Conservation (phyloP, 306 rosid genomes). For the Parietaria judaica region DNA sequence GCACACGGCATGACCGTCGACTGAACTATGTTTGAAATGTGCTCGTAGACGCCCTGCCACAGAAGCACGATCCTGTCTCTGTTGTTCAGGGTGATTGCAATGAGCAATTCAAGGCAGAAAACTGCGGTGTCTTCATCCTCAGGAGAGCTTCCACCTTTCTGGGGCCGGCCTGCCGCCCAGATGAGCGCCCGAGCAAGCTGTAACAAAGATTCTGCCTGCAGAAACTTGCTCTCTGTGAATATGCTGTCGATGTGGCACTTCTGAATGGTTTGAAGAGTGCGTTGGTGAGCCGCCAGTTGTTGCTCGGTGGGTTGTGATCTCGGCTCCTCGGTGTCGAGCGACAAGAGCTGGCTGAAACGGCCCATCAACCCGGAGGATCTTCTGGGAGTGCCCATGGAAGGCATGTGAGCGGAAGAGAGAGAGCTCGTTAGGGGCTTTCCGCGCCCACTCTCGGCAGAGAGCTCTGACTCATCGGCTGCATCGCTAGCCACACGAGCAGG, state of each 20-base stretch:
- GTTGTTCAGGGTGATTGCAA: conserved; percentile 92
- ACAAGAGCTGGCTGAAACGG: conserved; percentile 91
- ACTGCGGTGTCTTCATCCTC: conserved; percentile 99
- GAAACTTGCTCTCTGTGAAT: conserved; percentile 92
- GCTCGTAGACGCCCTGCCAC: conserved; percentile 98
- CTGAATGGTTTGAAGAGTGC: conserved; percentile 88
- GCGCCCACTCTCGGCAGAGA: conserved; percentile 61
- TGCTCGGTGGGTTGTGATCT: conserved; percentile 98
- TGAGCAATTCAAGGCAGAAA: conserved; percentile 88
- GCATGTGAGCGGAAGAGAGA: conserved; percentile 72
- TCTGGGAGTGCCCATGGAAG: conserved; percentile 87
- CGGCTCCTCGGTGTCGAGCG: conserved; percentile 97
- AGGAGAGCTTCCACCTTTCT: conserved; percentile 80
- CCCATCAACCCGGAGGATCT: conserved; percentile 98
- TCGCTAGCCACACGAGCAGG: conserved; percentile 99
- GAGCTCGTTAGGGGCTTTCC: conserved; percentile 75
- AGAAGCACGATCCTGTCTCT: conserved; percentile 92
- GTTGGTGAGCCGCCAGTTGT: conserved; percentile 99
- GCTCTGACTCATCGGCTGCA: conserved; percentile 89
- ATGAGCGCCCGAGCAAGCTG: conserved; percentile 93
- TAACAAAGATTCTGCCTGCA: conserved; percentile 86
- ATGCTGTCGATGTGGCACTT: conserved; percentile 96
- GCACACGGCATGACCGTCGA: conserved; percentile 93
- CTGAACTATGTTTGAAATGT: conserved; percentile 89
- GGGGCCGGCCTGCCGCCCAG: conserved; percentile 99